Base-by-base conservation (phyloP, 371 early-diverging fungal genomes). In the Chytridium lagenaria region DNA sequence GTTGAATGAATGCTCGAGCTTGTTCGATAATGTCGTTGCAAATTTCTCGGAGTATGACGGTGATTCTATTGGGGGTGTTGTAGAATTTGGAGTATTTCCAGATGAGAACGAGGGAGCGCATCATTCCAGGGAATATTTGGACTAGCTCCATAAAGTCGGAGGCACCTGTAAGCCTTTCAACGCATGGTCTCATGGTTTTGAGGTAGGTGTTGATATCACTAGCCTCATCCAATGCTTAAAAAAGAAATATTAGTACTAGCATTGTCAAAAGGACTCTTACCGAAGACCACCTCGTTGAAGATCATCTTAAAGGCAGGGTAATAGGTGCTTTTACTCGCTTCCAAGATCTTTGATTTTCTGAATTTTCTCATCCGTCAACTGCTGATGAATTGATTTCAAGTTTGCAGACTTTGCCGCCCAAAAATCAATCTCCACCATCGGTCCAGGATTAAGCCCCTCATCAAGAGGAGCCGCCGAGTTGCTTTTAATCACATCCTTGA, bases 381-480 rank as follows among this genome's bases (percentile, higher is more conserved):
- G 88, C 75, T 84, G 81, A 67, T 85, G 77, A 44, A 88, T 86
- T 31, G 81, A 78, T 66, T 83, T 81, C 69, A 88, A 67, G 67
- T 88, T 88, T 12, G 87, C 86, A 10, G 85, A 84, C 63, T 87
- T 87, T 49, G 88, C 87, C 7, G 85, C 85, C 88, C 88, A 88
- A 68, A 88, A 88, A 71, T 88, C 87, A 55, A 88, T 83, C 71
- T 88, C 88, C 19, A 88, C 85, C 78, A 81, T 78, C n/a, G 88
- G 88, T 0, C 87, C 87, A 1, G 88, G 88, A 72, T 84, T 85
- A 52, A 85, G 71, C 1, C 86, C 87, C 68, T 85, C 83, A 28
- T 88, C 86, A 19, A 88, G 75, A 2, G 86, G 85, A 7, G 83
- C 82, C 10, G 87, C 77, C 1, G 87, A 87, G 67, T 55, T 78